These are phyloP conservation scores for Bothriochloa decipiens DNA, from an alignment of 176 grass and related monocot species.

Conservation along the genomic window DNA sequence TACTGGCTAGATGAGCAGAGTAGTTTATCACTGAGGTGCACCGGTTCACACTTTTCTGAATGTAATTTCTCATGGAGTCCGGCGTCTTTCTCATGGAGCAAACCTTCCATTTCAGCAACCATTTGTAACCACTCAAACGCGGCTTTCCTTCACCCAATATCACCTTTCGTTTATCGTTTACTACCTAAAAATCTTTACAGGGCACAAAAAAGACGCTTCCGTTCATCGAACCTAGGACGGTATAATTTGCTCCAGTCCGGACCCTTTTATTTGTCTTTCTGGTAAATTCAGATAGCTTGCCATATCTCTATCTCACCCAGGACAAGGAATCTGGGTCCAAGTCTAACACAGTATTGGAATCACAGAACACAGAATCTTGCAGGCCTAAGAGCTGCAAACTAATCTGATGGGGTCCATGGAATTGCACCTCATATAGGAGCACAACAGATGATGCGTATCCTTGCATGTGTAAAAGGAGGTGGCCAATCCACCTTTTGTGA, in stretches of 20 bases:
- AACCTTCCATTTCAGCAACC: conserved; percentile 9
- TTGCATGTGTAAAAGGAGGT: not conserved
- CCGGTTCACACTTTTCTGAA: not conserved
- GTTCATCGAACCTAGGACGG: not conserved
- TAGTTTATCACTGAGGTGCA: not conserved
- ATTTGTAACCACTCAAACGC: not conserved
- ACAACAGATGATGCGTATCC: not conserved
- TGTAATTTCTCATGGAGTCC: not conserved
- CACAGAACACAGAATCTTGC: not conserved
- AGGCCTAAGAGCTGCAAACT: not conserved
- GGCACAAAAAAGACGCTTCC: not conserved
- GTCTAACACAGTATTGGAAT: not conserved
- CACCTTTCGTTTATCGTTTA: not conserved
- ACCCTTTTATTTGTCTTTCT: no score
- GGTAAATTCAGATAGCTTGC: not conserved
- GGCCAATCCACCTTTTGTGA: conserved; percentile 24
- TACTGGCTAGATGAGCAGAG: not conserved
- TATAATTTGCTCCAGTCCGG: not conserved
- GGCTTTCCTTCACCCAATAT: not conserved
- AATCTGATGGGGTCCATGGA: conserved; percentile 14
- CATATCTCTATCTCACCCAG: not conserved
- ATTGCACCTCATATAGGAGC: not conserved
- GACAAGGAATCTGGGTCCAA: not conserved
- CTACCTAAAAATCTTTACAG: conserved; percentile 13
- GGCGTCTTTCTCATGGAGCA: not conserved